phyloP scores from a whole-genome alignment of 2,329 filamentous ascomycete genomes.

The Colletotrichum costaricense region DNA sequence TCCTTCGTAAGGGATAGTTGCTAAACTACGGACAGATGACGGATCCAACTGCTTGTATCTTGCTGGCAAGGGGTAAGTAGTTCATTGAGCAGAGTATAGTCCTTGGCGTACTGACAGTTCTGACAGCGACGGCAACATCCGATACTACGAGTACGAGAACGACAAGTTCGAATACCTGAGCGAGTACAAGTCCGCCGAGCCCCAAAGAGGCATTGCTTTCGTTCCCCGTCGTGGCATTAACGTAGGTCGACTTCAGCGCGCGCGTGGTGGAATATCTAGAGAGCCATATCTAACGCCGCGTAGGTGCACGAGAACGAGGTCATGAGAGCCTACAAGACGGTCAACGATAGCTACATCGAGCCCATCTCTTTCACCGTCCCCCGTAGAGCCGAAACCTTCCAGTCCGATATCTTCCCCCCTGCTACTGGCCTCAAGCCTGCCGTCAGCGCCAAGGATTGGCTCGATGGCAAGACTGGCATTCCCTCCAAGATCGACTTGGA shows the following conservation, averaged over 20 bases:
- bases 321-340: slow-evolving; percentile 96
- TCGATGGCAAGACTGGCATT: slow-evolving; percentile 83
- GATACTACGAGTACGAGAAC: slow-evolving; percentile 98
- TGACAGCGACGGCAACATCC: slow-evolving; percentile 92
- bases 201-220: slow-evolving; percentile 94
- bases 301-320: slow-evolving; percentile 95
- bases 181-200: slow-evolving; percentile 96
- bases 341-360: slow-evolving; percentile 94
- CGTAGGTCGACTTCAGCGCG: slow-evolving; percentile 55
- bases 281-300: slow-evolving; percentile 37
- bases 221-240: slow-evolving; percentile 95
- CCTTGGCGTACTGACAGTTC: slow-evolving; percentile 36
- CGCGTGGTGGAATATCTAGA: no score
- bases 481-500: slow-evolving; percentile 95
- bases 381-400: slow-evolving; percentile 91
- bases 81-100: not conserved
- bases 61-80: slow-evolving; percentile 92
- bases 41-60: slow-evolving; percentile 95
- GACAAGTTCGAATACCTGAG: slow-evolving; percentile 98
- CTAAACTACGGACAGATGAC: slow-evolving; percentile 69
- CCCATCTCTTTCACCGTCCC: slow-evolving; percentile 98
- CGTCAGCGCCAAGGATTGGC: slow-evolving; percentile 84
- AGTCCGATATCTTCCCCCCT: slow-evolving; percentile 96
- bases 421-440: slow-evolving; percentile 83
- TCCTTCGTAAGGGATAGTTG: not conserved